Conservation (phyloP, 768 basidiomycete species). For the Pluteus cervinus region DNA sequence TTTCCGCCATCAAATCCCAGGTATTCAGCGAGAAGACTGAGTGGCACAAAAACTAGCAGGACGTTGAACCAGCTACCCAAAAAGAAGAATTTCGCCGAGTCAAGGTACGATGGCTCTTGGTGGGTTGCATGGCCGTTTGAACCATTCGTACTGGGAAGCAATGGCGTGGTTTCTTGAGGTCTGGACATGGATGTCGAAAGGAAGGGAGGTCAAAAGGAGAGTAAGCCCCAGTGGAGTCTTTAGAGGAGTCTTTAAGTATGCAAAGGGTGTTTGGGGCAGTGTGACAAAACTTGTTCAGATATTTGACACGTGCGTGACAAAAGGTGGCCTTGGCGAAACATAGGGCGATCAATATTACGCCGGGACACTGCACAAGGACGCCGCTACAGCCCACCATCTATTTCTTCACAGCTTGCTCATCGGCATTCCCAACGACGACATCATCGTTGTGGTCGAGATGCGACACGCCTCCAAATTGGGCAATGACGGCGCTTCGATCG, state of each 20-base stretch:
- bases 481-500: constrained; percentile 31
- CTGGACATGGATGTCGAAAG: constrained; percentile 24
- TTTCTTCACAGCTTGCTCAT: constrained; percentile 24
- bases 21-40: constrained; percentile 60
- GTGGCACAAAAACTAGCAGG: constrained; percentile 74
- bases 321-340: no score
- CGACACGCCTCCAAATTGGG: constrained; percentile 46
- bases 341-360: no score
- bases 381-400: constrained; percentile 2
- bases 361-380: no score
- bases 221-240: no score
- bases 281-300: no score
- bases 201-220: no score
- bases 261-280: no score
- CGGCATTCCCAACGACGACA: no score
- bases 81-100: constrained; percentile 55
- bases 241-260: no score
- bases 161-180: constrained; percentile 37
- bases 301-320: no score
- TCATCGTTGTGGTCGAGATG: constrained; percentile 42
- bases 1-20: constrained; percentile 69
- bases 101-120: constrained; percentile 51
- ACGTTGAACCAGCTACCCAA: constrained; percentile 69
- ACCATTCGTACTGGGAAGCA: constrained; percentile 39
- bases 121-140: constrained; percentile 14